Evolutionary conservation across 768 basidiomycete genomes (phyloP).

Genomic region (Lentinula detonsa): DNA sequence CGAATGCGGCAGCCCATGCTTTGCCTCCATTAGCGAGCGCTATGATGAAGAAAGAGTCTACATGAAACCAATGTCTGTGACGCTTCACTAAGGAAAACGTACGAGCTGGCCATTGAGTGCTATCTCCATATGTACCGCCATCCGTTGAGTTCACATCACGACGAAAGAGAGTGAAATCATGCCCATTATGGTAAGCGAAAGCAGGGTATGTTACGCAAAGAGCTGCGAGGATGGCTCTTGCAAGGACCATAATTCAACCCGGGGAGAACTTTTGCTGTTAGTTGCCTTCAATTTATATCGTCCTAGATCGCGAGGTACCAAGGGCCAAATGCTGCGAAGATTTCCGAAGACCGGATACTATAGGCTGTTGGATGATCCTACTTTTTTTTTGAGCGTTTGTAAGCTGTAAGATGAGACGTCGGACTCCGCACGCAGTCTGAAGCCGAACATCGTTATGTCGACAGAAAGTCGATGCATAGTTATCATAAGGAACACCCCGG

Average conservation of each 20-base stretch:
- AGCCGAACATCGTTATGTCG: no score
- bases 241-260: not conserved
- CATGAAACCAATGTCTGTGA: not conserved
- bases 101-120: not conserved
- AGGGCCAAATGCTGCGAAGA: no score
- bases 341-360: no score
- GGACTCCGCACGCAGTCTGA: no score
- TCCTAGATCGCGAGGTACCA: no score
- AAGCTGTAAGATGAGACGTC: no score
- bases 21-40: not conserved
- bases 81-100: not conserved
- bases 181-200: not conserved
- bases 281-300: no score
- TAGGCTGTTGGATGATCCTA: no score
- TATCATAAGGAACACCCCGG: no score
- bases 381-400: no score
- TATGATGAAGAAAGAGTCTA: not conserved
- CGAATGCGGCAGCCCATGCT: not conserved
- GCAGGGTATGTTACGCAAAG: not conserved
- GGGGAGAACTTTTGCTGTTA: not conserved
- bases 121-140: not conserved
- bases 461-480: no score
- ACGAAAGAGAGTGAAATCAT: not conserved
- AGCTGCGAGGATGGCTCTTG: not conserved
- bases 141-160: not conserved